Base-by-base conservation (phyloP, 2,329 filamentous ascomycete species). In the Monosporascus sp. region DNA sequence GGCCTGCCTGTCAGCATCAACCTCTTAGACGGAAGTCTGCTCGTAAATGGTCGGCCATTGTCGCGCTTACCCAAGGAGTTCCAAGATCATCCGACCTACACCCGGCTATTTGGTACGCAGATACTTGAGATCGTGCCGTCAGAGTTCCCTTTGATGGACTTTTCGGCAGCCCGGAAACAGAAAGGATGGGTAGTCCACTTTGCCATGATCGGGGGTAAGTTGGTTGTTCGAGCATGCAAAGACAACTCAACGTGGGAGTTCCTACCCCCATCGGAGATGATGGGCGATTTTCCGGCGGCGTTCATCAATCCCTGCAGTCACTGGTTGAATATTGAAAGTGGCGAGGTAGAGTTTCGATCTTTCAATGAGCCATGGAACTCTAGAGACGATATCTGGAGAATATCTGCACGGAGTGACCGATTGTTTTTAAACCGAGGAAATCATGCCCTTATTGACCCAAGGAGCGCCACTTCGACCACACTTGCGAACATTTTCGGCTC, bases 241-340 rank as follows among this genome's bases (percentile, higher is more conserved):
- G 48, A 49, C 3, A n/a, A 41, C 5, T 15, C 18, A 15, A 24
- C 14, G 3, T 49, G 48, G 48, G 48, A 49, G 20, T 49, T 49
- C 15, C n/a, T 49, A n/a, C 48, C 48, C 18, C 48, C 48, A 20
- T 24, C 27, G 17, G 25, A 49, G 22, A 37, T 49, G 17, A 18
- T 24, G n/a, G 48, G 48, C 14, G 48, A 49, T 35, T 39, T 49
- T 17, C 48, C 48, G 15, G 27, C 20, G 15, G 15, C 20, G 5
- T 38, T 49, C 37, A 49, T 49, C 48, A 39, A 39, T 15, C 48
- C 48, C 8, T 49, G 18, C 37, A 49, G 48, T 35, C 48, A 49
- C 35, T 49, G 48, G 48, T 25, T 49, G 7, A 24, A 49, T 1
- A 27, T 49, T 17, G 5, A 14, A 17, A 49, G 9, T 14, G 22